These are phyloP conservation scores for Paecilomyces sp. DNA, from an alignment of 2,329 filamentous ascomycete species.

Conservation along the genomic window DNA sequence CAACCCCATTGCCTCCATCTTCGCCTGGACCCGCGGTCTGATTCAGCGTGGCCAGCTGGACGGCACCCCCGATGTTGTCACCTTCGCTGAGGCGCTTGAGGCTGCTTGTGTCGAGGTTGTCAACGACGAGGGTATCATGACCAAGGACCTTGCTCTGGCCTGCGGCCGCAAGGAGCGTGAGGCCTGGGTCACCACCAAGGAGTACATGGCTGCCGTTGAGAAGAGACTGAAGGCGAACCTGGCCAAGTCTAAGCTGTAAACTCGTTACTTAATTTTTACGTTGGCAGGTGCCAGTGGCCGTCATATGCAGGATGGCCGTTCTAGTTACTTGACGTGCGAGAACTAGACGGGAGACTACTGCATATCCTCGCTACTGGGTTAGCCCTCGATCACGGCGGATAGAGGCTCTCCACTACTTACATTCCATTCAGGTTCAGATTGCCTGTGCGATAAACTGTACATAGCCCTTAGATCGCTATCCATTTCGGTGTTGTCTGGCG, in stretches of 20 bases:
- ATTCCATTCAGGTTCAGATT: neutral
- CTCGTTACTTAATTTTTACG: slow-evolving; percentile 3
- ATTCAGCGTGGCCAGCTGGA: slow-evolving; percentile 91
- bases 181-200: slow-evolving; percentile 83
- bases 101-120: slow-evolving; percentile 91
- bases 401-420: neutral
- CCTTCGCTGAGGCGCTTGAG: slow-evolving; percentile 88
- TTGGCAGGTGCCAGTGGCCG: neutral
- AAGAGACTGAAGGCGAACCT: slow-evolving; percentile 73
- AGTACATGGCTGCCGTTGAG: slow-evolving; percentile 92
- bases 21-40: slow-evolving; percentile 95
- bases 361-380: neutral
- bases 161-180: slow-evolving; percentile 79
- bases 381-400: neutral
- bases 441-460: neutral
- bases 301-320: neutral
- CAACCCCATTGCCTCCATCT: slow-evolving; percentile 98
- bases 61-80: slow-evolving; percentile 80
- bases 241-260: slow-evolving; percentile 27
- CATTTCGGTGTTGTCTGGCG: neutral
- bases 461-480: neutral
- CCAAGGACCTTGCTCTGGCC: slow-evolving; percentile 94
- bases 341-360: neutral
- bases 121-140: slow-evolving; percentile 93
- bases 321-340: neutral